A percentile compares a stretch with the other conserved stretches of the same genome.
phyloP scores from a whole-genome alignment of 768 basidiomycete species.

The Boletus vinaceobasis region DNA sequence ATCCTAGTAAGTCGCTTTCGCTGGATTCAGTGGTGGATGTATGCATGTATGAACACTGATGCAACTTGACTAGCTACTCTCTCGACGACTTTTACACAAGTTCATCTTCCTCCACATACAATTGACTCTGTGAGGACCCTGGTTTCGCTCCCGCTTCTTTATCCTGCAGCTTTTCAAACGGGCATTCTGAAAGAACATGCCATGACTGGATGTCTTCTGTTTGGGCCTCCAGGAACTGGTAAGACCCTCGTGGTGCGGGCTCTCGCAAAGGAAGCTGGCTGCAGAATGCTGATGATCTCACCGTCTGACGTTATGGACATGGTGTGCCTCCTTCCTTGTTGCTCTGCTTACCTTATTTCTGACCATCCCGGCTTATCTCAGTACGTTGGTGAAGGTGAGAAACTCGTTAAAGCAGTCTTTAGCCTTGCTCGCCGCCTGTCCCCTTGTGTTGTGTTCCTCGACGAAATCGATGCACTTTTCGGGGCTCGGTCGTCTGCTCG shows the following conservation, averaged over 20 bases:
- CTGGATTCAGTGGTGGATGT: neutral
- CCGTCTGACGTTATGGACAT: slow-evolving; percentile 97
- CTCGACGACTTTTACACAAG: slow-evolving; percentile 81
- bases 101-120: slow-evolving; percentile 83
- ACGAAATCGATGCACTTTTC: slow-evolving; percentile 92
- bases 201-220: slow-evolving; percentile 87
- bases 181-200: slow-evolving; percentile 90
- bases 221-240: slow-evolving; percentile 91
- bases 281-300: slow-evolving; percentile 85
- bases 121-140: slow-evolving; percentile 91
- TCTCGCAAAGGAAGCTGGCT: slow-evolving; percentile 89
- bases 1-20: slow-evolving; percentile 51
- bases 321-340: slow-evolving; percentile 43
- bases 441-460: slow-evolving; percentile 91
- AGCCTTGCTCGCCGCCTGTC: slow-evolving; percentile 79
- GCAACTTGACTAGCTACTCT: slow-evolving; percentile 49
- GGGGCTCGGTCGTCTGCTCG: slow-evolving; percentile 77
- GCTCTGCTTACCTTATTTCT: neutral
- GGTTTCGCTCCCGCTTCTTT: slow-evolving; percentile 83
- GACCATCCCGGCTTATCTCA: slow-evolving; percentile 26
- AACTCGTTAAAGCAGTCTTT: slow-evolving; percentile 87
- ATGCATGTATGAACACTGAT: slow-evolving; percentile 2
- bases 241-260: slow-evolving; percentile 89
- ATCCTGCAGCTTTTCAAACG: slow-evolving; percentile 82
- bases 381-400: slow-evolving; percentile 90